Evolutionary conservation across 1,139 yeast species (phyloP), one percentile per base, ranked within the genome.

Genomic region (Torulaspora pretoriensis): DNA sequence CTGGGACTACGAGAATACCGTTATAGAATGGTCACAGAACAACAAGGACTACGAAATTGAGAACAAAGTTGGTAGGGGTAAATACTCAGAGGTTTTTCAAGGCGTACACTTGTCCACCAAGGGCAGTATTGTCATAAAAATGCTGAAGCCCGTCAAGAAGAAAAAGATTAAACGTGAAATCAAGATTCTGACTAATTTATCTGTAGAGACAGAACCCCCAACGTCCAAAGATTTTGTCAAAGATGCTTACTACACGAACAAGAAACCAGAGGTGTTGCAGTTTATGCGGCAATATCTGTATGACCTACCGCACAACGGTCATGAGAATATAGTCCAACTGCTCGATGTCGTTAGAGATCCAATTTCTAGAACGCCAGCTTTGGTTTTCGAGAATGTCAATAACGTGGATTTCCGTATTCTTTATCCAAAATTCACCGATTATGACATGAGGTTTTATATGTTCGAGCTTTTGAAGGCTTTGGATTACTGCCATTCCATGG

Each of bases 161-260:
- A 92, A 92, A 76, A 94, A 94, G 73, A 92, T 94, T 56, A 88
- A 87, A 72, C 77, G 98, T 58, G 99, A 94, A 65, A 89, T 94
- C 54, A 84, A 89, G 64, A 92, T 94, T 48, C 73, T 94, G 58
- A 90, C 89, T 68, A 92, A 94, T 66, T 73, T 94, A 56, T 61
- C 66, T 2, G 60, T 61, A 45, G 64, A 61, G 39, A 35, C 49
- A 17, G 44, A 48, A 28, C 65, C 65, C 17, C 62, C 64, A 6
- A 60, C 65, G 0, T 47, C 54, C 3, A 46, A 43, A 28, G 46
- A 52, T 24, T 58, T 58, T 32, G 53, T 55, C 28, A 50, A 47
- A 35, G 62, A 57, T 3, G 43, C 45, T 16, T 63, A 63, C 41
- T 63, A 61, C 43, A 55, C 57, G 8, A 61, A 56, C 46, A 55